These are phyloP conservation scores for Silene conica DNA, from an alignment of 148 eudicot species.

Conservation along the genomic window DNA sequence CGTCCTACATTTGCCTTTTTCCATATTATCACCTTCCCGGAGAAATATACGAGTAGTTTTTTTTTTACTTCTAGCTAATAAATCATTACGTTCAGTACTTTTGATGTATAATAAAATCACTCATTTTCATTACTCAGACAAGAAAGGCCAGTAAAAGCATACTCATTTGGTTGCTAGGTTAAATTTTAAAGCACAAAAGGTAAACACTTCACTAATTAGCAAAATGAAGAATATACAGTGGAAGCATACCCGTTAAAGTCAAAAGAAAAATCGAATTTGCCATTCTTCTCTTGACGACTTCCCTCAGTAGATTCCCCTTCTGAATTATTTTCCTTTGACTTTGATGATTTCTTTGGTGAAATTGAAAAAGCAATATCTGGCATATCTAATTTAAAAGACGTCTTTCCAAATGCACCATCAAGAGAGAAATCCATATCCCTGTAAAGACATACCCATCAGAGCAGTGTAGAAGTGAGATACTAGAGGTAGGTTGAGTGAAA, in stretches of 20 bases:
- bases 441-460: conserved; percentile 21
- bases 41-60: neutral
- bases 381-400: conserved; percentile 74
- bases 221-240: conserved; percentile 13
- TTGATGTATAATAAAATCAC: neutral
- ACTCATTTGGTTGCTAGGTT: neutral
- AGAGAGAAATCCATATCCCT: conserved; percentile 91
- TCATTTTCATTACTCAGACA: neutral
- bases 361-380: conserved; percentile 67
- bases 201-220: neutral
- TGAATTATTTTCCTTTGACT: conserved; percentile 41
- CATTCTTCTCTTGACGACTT: conserved; percentile 40
- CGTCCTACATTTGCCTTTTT: conserved; percentile 23
- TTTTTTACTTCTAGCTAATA: neutral
- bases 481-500: neutral
- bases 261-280: conserved; percentile 46
- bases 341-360: conserved; percentile 48
- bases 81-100: neutral
- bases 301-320: conserved; percentile 43
- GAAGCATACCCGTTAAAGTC: conserved; percentile 62
- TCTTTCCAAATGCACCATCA: conserved; percentile 67
- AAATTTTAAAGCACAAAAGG: neutral
- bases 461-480: neutral
- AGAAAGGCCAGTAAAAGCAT: neutral
- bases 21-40: conserved; percentile 28